Percentiles rank a stretch among this genome's conserved stretches.
These are phyloP conservation scores for Chytriomyces sp. DNA, from an alignment of 192 early-diverging fungal genomes.

Conservation along the genomic window DNA sequence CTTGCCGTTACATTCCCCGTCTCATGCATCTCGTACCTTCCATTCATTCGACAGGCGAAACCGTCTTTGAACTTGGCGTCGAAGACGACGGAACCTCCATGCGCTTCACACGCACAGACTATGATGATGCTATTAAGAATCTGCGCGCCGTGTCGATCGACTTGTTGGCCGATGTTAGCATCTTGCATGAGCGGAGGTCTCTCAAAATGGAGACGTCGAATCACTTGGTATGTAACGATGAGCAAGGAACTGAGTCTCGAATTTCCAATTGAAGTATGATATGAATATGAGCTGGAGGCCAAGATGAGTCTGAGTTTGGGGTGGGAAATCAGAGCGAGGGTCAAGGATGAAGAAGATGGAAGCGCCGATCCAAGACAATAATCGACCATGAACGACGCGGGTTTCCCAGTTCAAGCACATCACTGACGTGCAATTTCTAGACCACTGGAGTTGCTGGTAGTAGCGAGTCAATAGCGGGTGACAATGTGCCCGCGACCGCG, in stretches of 20 bases:
- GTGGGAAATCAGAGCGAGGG: neutral
- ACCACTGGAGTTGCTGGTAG: neutral
- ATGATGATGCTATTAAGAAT: conserved; percentile 29
- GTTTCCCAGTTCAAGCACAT: neutral
- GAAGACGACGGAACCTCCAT: conserved; percentile 76
- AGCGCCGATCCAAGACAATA: too few species aligned
- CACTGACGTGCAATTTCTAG: neutral
- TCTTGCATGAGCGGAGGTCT: conserved; percentile 39
- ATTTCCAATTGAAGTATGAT: too few species aligned
- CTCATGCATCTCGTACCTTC: neutral
- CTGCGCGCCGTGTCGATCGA: conserved; percentile 31
- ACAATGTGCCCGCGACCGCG: neutral
- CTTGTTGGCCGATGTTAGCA: conserved; percentile 43
- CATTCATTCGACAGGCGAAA: conserved; percentile 59
- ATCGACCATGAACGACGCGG: neutral
- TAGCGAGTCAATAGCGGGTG: neutral
- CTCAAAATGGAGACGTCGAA: conserved; percentile 22
- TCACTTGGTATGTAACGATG: conserved; percentile 21
- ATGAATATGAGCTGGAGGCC: too few species aligned
- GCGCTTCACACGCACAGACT: conserved; percentile 56
- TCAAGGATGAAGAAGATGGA: too few species aligned
- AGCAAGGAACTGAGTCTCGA: too few species aligned
- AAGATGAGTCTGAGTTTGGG: neutral
- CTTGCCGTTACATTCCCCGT: neutral
- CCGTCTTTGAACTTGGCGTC: conserved; percentile 73